Conservation (phyloP, 805 yeast genomes). For the Hyphopichia homilentoma region DNA sequence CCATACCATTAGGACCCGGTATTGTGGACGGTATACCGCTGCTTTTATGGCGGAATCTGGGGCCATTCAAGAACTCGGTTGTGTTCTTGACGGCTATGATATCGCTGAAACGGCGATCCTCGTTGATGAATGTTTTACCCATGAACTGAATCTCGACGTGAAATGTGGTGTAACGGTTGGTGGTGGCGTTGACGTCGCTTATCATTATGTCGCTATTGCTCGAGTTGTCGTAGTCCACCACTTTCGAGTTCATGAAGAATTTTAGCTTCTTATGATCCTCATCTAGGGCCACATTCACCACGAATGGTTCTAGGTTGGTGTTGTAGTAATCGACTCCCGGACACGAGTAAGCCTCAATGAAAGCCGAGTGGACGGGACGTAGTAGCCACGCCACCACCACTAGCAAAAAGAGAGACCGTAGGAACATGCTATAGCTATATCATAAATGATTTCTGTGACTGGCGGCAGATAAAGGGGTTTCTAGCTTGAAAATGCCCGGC, state of each 20-base stretch:
- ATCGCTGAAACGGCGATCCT: slow-evolving; percentile 43
- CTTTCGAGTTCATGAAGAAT: slow-evolving; percentile 34
- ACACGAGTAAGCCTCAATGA: slow-evolving; percentile 19
- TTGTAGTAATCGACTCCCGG: slow-evolving; percentile 1
- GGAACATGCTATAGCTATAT: too few relatives aligned
- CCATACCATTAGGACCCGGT: too few relatives aligned
- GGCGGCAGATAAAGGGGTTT: too few relatives aligned
- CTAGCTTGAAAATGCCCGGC: too few relatives aligned
- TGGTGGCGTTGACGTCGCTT: slow-evolving; percentile 40
- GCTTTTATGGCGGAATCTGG: slow-evolving; percentile 14
- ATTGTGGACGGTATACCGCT: not conserved
- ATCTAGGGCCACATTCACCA: slow-evolving; percentile 35
- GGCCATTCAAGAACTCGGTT: slow-evolving; percentile 18
- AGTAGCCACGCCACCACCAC: slow-evolving; percentile 6
- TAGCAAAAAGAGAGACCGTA: slow-evolving; percentile 7
- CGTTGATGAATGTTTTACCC: slow-evolving; percentile 38
- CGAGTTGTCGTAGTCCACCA: slow-evolving; percentile 8
- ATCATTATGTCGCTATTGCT: slow-evolving; percentile 18
- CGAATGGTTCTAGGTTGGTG: slow-evolving; percentile 19
- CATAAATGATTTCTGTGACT: too few relatives aligned
- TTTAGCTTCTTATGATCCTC: slow-evolving; percentile 22
- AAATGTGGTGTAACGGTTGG: slow-evolving; percentile 48
- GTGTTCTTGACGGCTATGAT: slow-evolving; percentile 35
- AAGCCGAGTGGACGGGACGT: slow-evolving; percentile 13
- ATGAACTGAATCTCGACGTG: slow-evolving; percentile 42